These are phyloP conservation scores for Paraphaeosphaeria sporulosa DNA, from an alignment of 2,329 filamentous ascomycete genomes.

Conservation along the genomic window DNA sequence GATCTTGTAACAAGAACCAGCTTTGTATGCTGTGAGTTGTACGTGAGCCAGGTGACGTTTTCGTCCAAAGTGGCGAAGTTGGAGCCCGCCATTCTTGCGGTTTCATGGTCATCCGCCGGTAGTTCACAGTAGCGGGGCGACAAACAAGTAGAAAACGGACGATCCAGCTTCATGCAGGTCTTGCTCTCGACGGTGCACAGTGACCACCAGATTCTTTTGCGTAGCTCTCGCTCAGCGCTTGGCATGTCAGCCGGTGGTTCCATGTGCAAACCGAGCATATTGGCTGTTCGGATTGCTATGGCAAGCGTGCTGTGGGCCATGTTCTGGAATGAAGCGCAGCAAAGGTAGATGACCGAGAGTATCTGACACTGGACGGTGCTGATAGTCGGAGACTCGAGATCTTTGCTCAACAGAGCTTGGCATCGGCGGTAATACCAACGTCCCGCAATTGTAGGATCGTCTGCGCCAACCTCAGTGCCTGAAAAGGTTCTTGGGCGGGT, in stretches of 20 bases:
- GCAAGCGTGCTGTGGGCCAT: constrained; percentile 54
- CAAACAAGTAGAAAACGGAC: constrained; percentile 51
- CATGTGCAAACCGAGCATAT: constrained; percentile 58
- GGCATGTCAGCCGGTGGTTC: constrained; percentile 52
- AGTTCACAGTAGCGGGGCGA: constrained; percentile 47
- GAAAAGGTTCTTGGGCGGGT: constrained; percentile 30
- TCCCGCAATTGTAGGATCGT: constrained; percentile 47
- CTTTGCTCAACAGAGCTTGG: constrained; percentile 53
- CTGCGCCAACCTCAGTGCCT: too few species aligned
- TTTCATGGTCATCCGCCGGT: constrained; percentile 40
- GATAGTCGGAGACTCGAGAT: constrained; percentile 58
- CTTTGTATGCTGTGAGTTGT: constrained; percentile 36
- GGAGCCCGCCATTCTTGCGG: neutral
- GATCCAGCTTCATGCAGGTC: constrained; percentile 57
- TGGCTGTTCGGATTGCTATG: constrained; percentile 55
- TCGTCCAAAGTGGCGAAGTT: too few species aligned
- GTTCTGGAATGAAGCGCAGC: constrained; percentile 58
- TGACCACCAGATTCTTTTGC: constrained; percentile 59
- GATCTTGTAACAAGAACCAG: constrained; percentile 44
- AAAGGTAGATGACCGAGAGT: constrained; percentile 56
- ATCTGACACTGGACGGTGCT: constrained; percentile 59
- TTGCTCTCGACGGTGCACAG: constrained; percentile 58
- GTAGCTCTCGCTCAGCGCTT: constrained; percentile 48
- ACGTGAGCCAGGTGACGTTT: neutral
- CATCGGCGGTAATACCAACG: constrained; percentile 58